Base-by-base conservation (phyloP, 306 rosid species). In the Ormosia emarginata region DNA sequence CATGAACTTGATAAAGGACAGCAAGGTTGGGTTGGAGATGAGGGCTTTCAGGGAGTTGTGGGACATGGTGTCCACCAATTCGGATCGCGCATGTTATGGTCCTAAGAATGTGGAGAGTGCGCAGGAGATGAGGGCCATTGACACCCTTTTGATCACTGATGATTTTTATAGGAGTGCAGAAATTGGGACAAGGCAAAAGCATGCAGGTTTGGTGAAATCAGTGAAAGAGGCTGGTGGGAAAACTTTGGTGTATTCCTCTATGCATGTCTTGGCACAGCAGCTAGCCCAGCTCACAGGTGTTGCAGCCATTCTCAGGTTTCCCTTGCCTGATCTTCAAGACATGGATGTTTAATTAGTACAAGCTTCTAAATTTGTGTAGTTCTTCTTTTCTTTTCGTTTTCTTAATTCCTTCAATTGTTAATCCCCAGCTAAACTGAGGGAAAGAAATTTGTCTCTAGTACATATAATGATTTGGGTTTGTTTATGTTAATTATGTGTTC, bases 291-390 rank as follows among this genome's bases (percentile, higher is more conserved):
- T 86, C 7, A 70, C 87, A 0, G 89, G 89, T 32, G 74, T 86
- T 11, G 89, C 89, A 0, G 89, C 89, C 6, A 75, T 86, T 75
- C 89, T 86, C 0, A 71, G 90, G 69, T 86, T 86, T 86, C 90
- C 87, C 3, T 79, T 86, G 75, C 90, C 87, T 65, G 58, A 61
- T 61, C 74, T 78, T 49, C 69, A 86, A 7, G 88, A 70, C 4
- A 7, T 13, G 49, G 70, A 50, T 36, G 44, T 7, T 24, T 24
- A 24, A 24, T 30, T 56, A 56, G 57, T 12, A 4, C 9, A 24
- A 14, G 39, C 39, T 73, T 52, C 7, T 34, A 18, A 24, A 1
- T 24, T 36, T 34, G 12, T 36, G 8, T 33, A 32, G 0, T 62
- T 62, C 1, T 57, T 13, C 40, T 8, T 3, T 6, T 4, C 7